A percentile compares a stretch with the other conserved stretches of the same genome.
Conservation (phyloP, 2,329 filamentous ascomycete genomes). For the Emergomyces africanus region DNA sequence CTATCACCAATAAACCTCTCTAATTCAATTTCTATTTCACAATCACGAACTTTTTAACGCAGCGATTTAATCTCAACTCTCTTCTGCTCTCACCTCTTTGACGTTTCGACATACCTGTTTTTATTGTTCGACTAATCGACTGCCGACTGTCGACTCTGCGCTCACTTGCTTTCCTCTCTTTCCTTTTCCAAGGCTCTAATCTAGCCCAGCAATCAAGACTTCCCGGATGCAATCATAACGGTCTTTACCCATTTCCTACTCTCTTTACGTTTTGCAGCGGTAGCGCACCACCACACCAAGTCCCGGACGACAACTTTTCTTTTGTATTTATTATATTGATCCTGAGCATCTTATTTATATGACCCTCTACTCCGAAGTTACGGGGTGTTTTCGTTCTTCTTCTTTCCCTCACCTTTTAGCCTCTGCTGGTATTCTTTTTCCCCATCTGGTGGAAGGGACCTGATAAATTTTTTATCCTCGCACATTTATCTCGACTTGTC, state of each 20-base stretch:
- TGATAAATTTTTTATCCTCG: conserved; percentile 11
- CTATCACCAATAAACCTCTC: background rate
- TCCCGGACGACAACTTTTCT: conserved; percentile 14
- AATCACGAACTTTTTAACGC: conserved; percentile 11
- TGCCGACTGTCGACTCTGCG: background rate
- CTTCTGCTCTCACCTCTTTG: conserved; percentile 1
- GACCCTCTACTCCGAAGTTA: conserved; percentile 29
- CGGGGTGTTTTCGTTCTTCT: conserved; percentile 19
- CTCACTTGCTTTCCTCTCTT: background rate
- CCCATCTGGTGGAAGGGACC: conserved; percentile 10
- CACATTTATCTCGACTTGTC: conserved; percentile 9
- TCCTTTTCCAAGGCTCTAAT: background rate
- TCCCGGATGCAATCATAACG: conserved; percentile 13
- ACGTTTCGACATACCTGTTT: background rate
- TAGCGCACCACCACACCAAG: conserved; percentile 14
- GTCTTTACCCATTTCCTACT: conserved; percentile 8
- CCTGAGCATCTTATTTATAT: conserved; percentile 17
- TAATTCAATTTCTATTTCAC: background rate
- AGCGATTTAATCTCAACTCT: conserved; percentile 8
- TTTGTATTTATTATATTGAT: conserved; percentile 7
- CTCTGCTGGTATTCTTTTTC: conserved; percentile 3
- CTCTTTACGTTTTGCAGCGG: background rate
- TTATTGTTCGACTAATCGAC: conserved; percentile 2
- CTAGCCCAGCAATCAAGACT: background rate
- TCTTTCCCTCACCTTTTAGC: conserved; percentile 1